These are phyloP conservation scores for Elsinoe australis DNA, from an alignment of 2,329 filamentous ascomycete genomes.

Conservation along the genomic window DNA sequence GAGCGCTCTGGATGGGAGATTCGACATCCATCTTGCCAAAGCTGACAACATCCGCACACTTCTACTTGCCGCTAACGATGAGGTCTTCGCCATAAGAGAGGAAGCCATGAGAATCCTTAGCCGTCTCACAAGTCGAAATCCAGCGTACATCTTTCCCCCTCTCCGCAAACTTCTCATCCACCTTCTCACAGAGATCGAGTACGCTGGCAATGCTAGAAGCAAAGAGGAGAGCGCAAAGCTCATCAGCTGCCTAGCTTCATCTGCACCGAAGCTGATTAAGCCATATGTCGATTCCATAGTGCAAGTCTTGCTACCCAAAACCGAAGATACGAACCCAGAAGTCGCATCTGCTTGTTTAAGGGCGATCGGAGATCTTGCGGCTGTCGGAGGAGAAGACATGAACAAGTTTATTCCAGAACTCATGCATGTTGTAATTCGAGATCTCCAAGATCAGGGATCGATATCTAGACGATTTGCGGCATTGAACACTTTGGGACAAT, in stretches of 20 bases:
- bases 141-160: slow-evolving; percentile 94
- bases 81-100: slow-evolving; percentile 85
- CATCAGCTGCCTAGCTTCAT: slow-evolving; percentile 84
- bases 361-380: slow-evolving; percentile 88
- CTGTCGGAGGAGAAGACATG: slow-evolving; percentile 91
- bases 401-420: slow-evolving; percentile 80
- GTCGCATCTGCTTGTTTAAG: slow-evolving; percentile 93
- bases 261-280: slow-evolving; percentile 86
- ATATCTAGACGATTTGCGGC: slow-evolving; percentile 85
- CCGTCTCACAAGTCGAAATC: slow-evolving; percentile 81
- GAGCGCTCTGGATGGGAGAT: slow-evolving; percentile 81
- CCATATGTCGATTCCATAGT: slow-evolving; percentile 97
- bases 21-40: slow-evolving; percentile 93
- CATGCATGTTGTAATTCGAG: slow-evolving; percentile 92
- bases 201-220: slow-evolving; percentile 85
- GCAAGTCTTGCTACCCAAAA: slow-evolving; percentile 85
- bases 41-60: slow-evolving; percentile 94
- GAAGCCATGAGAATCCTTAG: slow-evolving; percentile 95
- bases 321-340: slow-evolving; percentile 72
- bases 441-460: slow-evolving; percentile 88
- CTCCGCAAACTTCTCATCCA: slow-evolving; percentile 92
- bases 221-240: slow-evolving; percentile 95
- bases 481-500: slow-evolving; percentile 78
- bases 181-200: slow-evolving; percentile 90
- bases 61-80: slow-evolving; percentile 92